These are phyloP conservation scores for Microglena sp. DNA, from an alignment of 139 green algal species.

Conservation along the genomic window DNA sequence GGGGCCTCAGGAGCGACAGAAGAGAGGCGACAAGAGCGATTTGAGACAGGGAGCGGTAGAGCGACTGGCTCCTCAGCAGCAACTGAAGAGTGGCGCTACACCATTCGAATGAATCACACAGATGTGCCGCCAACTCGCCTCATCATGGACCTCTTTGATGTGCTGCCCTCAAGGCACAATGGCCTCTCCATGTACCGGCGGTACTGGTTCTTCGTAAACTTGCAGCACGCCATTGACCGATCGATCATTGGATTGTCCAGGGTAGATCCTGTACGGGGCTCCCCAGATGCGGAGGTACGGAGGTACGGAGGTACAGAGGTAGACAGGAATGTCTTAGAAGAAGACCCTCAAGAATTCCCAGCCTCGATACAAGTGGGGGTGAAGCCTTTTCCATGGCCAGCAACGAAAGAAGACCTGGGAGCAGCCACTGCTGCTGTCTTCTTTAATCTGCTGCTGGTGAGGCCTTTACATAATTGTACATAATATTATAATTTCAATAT, in stretches of 20 bases:
- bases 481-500: too few species aligned
- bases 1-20: not conserved
- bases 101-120: conserved; percentile 61
- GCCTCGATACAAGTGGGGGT: conserved; percentile 19
- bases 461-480: too few species aligned
- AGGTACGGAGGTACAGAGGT: not conserved
- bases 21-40: not conserved
- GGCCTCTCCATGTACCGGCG: conserved; percentile 24
- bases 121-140: conserved; percentile 47
- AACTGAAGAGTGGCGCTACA: conserved; percentile 14
- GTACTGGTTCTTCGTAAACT: conserved; percentile 75
- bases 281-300: not conserved
- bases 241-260: conserved; percentile 33
- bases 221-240: conserved; percentile 47
- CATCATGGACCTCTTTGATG: conserved; percentile 53
- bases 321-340: not conserved
- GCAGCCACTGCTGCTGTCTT: conserved; percentile 35
- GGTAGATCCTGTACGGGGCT: not conserved
- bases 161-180: conserved; percentile 32
- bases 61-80: not conserved
- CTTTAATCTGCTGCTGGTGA: conserved; percentile 50
- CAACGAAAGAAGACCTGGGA: conserved; percentile 37
- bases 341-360: not conserved
- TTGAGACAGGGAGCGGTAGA: conserved; percentile 12
- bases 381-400: conserved; percentile 68